Evolutionary conservation across 2,329 filamentous ascomycete species (phyloP), one percentile per base, ranked within the genome.

Genomic region (Beauveria sp.): DNA sequence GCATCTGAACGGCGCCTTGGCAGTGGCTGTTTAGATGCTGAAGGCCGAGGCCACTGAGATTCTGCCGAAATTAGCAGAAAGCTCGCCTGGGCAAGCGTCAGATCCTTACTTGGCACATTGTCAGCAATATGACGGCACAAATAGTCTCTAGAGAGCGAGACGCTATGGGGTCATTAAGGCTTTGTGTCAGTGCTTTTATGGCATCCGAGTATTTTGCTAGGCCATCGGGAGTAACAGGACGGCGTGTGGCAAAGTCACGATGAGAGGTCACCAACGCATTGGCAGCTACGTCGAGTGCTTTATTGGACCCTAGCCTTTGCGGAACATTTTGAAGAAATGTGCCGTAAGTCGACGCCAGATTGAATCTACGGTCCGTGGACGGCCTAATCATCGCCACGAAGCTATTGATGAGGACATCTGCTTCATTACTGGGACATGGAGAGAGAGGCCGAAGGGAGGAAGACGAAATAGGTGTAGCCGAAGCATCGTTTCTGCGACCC

Each of bases 1-100:
- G 12, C 58, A 60, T 60, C 24, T 53, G 40, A 34, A 60, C 42
- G 2, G 58, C 58, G 26, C 50, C 58, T 38, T 60, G 58, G 50
- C 58, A 60, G 20, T 60, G 58, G 58, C 58, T 60, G 16, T 26
- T 60, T 5, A 60, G 50, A 48, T 60, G 58, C 28, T 60, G n/a
- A 16, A 60, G 58, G 28, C 50, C 42, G 2, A 60, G 28, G 8
- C 58, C 58, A 40, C 58, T 54, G 6, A 60, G 58, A 48, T 60
- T 60, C 58, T 60, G 28, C 28, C 10, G n/a, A 14, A 9, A 34
- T 53, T 54, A 60, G 49, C 26, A 46, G 26, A 9, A 28, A n/a
- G n/a, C 18, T 2, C 18, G 16, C 6, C 3, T n/a, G 10, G 5
- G 18, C n/a, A 5, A 34, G 49, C 10, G 26, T 10, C 20, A 14